Evolutionary conservation across 306 rosid species (phyloP).

Genomic region (Prunus campanulata): DNA sequence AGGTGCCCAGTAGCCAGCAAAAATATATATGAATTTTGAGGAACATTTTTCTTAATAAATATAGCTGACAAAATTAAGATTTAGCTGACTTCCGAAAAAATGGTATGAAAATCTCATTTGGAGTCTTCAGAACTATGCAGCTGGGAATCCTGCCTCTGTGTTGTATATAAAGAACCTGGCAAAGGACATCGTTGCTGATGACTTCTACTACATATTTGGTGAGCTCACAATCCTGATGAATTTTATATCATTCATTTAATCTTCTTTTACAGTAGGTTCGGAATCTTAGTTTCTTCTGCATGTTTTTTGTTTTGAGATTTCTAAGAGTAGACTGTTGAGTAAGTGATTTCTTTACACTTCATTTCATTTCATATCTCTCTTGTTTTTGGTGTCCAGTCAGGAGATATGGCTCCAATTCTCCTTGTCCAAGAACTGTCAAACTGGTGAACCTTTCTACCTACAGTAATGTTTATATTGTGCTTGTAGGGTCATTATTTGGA

Average conservation of each 20-base stretch:
- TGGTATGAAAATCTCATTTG: constrained; percentile 22
- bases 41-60: not conserved
- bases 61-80: not conserved
- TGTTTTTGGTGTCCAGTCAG: not conserved
- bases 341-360: not conserved
- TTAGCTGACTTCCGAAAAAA: constrained; percentile 10
- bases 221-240: constrained; percentile 31
- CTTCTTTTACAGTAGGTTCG: not conserved
- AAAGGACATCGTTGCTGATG: constrained; percentile 73
- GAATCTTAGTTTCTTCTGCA: not conserved
- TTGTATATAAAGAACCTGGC: constrained; percentile 96
- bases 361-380: not conserved
- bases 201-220: constrained; percentile 86
- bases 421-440: not conserved
- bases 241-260: not conserved
- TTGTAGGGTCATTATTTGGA: constrained; percentile 82
- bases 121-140: constrained; percentile 71
- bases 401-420: not conserved
- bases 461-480: constrained; percentile 13
- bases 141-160: constrained; percentile 82
- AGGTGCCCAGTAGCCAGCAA: not conserved
- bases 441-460: not conserved
- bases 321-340: not conserved
- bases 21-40: not conserved
- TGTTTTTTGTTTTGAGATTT: not conserved